Percentiles rank a stretch among this genome's conserved stretches.
These are phyloP conservation scores for Harringtonia lauricola DNA, from an alignment of 2,329 filamentous ascomycete genomes.

Conservation along the genomic window DNA sequence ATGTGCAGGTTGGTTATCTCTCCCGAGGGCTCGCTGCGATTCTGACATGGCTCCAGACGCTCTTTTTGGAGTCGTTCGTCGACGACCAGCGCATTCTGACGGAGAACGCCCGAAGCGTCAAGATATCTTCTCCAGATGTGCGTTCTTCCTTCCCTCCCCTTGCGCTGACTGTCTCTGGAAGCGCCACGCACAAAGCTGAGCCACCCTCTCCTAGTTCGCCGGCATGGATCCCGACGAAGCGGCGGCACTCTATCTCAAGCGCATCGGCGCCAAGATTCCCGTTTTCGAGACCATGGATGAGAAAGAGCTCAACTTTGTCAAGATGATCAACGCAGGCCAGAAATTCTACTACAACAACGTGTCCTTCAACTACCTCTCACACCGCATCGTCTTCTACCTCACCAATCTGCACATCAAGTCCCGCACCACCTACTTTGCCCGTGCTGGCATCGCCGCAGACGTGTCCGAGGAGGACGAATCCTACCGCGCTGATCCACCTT, in stretches of 20 bases:
- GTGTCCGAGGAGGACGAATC: slow-evolving; percentile 80
- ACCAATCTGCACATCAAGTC: slow-evolving; percentile 97
- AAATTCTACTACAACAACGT: slow-evolving; percentile 94
- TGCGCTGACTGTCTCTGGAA: not conserved
- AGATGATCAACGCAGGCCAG: slow-evolving; percentile 97
- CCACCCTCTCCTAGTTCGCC: slow-evolving; percentile 48
- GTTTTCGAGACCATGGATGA: slow-evolving; percentile 97
- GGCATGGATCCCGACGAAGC: slow-evolving; percentile 90
- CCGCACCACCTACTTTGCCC: slow-evolving; percentile 83
- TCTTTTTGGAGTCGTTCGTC: slow-evolving; percentile 95
- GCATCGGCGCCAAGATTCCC: slow-evolving; percentile 87
- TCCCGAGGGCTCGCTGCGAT: too few relatives aligned
- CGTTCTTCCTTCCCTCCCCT: slow-evolving; percentile 17
- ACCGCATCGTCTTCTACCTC: slow-evolving; percentile 96
- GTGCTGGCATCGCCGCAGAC: slow-evolving; percentile 77
- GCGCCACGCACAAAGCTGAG: not conserved
- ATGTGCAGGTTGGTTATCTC: slow-evolving; percentile 56
- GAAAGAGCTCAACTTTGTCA: slow-evolving; percentile 89
- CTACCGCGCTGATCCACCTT: slow-evolving; percentile 79
- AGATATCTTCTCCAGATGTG: slow-evolving; percentile 93
- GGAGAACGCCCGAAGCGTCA: slow-evolving; percentile 94
- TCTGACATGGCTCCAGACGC: slow-evolving; percentile 43
- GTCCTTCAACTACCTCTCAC: slow-evolving; percentile 90
- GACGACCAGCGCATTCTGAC: slow-evolving; percentile 88
- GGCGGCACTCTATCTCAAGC: slow-evolving; percentile 78